phyloP scores from a whole-genome alignment of 2,329 filamentous ascomycete genomes.

The Chrysosporium queenslandicum region DNA sequence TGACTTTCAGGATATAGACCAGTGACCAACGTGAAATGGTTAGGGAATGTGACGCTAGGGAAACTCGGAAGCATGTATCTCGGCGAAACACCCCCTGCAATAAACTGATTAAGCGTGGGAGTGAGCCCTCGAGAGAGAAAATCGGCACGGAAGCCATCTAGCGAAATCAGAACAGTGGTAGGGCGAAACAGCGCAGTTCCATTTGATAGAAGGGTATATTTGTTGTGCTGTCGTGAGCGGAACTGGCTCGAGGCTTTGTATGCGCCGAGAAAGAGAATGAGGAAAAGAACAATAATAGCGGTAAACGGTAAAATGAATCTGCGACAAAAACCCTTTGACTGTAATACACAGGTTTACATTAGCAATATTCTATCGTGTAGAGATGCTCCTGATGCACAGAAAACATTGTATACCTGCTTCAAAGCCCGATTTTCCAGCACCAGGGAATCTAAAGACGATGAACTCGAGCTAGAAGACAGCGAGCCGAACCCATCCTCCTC shows the following conservation, averaged over 20 bases:
- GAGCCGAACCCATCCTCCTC: constrained; percentile 51
- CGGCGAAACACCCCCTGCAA: constrained; percentile 76
- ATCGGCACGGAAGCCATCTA: constrained; percentile 93
- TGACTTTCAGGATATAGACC: constrained; percentile 88
- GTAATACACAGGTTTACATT: not conserved
- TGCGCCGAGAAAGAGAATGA: constrained; percentile 46
- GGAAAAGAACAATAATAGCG: constrained; percentile 44
- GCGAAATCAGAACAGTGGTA: constrained; percentile 84
- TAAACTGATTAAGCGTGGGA: constrained; percentile 66
- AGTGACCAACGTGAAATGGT: constrained; percentile 88
- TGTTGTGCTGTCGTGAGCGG: constrained; percentile 22
- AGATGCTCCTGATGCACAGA: not conserved
- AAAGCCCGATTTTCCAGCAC: constrained; percentile 27
- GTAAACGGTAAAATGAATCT: constrained; percentile 34
- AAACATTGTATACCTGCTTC: constrained; percentile 20
- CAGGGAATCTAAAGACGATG: constrained; percentile 43
- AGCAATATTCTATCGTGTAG: not conserved
- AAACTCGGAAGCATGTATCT: constrained; percentile 91
- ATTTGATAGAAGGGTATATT: constrained; percentile 48
- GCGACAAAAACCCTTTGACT: constrained; percentile 19
- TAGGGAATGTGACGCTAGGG: constrained; percentile 91
- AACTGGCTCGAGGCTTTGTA: constrained; percentile 44
- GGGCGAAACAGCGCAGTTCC: constrained; percentile 82
- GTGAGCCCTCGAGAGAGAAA: constrained; percentile 78
- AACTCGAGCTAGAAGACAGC: constrained; percentile 49